Conservation (phyloP, 2,329 filamentous ascomycete genomes). For the Nigrospora osmanthi region DNA sequence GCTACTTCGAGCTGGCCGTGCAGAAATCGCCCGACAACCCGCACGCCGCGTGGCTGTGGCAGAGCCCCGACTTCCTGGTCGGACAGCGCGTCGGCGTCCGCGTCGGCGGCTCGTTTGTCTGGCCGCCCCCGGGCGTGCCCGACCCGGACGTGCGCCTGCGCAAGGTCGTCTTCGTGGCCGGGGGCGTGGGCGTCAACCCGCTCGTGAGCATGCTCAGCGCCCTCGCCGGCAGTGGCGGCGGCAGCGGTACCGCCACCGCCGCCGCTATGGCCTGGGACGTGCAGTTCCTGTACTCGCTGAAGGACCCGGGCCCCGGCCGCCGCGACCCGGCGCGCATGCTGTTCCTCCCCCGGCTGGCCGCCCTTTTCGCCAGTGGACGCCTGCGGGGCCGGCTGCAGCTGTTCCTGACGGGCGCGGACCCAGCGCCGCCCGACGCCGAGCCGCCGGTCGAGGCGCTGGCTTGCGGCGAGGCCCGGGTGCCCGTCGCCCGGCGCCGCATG, state of each 20-base stretch:
- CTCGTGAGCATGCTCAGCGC: slow-evolving; percentile 61
- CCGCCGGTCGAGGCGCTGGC: slow-evolving; percentile 1
- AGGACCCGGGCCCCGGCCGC: slow-evolving; percentile 15
- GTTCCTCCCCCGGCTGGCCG: slow-evolving; percentile 41
- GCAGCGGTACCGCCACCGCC: slow-evolving; percentile 43
- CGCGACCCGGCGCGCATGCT: slow-evolving; percentile 28
- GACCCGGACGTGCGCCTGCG: slow-evolving; percentile 29
- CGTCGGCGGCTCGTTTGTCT: slow-evolving; percentile 75
- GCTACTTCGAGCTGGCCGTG: slow-evolving; percentile 70
- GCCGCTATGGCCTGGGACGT: slow-evolving; percentile 45
- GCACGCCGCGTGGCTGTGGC: slow-evolving; percentile 72
- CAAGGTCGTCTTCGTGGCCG: slow-evolving; percentile 67
- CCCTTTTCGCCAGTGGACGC: slow-evolving; percentile 27
- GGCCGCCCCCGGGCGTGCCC: slow-evolving; percentile 53
- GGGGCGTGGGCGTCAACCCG: slow-evolving; percentile 78
- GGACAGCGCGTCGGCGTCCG: slow-evolving; percentile 55
- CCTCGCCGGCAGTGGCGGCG: slow-evolving; percentile 19
- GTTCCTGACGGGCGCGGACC: slow-evolving; percentile 32
- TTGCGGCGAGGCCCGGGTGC: slow-evolving; percentile 14
- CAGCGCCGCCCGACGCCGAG: too few relatives aligned
- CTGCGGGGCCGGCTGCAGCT: slow-evolving; percentile 34
- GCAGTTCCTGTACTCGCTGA: slow-evolving; percentile 55
- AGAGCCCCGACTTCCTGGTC: slow-evolving; percentile 42
- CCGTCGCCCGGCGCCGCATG: slow-evolving; percentile 32
- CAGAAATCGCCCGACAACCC: slow-evolving; percentile 65